A percentile compares a stretch with the other conserved stretches of the same genome.
Evolutionary conservation across 495 filamentous ascomycete genomes (phyloP).

Genomic region (Aspergillus cavernicola): DNA sequence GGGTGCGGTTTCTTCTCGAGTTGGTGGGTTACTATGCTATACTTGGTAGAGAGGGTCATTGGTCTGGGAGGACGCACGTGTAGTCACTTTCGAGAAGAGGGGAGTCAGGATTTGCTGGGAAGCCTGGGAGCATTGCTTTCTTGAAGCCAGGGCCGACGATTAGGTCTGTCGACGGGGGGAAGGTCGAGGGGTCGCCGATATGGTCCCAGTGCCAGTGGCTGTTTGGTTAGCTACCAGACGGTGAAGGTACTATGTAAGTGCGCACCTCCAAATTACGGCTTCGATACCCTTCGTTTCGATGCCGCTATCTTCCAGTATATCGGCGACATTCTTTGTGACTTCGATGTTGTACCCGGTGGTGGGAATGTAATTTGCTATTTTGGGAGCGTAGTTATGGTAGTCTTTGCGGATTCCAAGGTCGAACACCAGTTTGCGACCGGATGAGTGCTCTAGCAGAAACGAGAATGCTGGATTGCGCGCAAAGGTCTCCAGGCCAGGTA

Average conservation of each 20-base stretch:
- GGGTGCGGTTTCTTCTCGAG: not conserved
- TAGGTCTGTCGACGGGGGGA: conserved; percentile 46
- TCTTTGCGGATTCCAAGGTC: conserved; percentile 12
- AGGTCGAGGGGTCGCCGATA: conserved; percentile 50
- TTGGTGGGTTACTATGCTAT: not conserved
- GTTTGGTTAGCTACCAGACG: not conserved
- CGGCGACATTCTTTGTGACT: not conserved
- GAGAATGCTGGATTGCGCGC: conserved; percentile 16
- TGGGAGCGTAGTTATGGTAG: conserved; percentile 9
- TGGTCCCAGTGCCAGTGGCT: conserved; percentile 58
- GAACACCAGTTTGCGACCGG: not conserved
- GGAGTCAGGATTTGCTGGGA: conserved; percentile 41
- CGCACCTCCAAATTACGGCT: conserved; percentile 52
- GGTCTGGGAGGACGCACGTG: conserved; percentile 20
- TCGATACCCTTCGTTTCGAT: conserved; percentile 34
- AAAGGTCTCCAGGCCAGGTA: conserved; percentile 18
- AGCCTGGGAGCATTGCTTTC: conserved; percentile 42
- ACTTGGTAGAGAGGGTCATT: not conserved
- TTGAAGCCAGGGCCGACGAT: conserved; percentile 58
- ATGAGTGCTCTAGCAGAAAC: not conserved
- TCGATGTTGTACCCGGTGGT: conserved; percentile 4
- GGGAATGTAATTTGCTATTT: conserved; percentile 6
- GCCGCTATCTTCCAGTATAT: conserved; percentile 7
- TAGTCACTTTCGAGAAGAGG: conserved; percentile 44
- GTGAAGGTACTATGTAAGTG: not conserved